These are phyloP conservation scores for Thalassiosira gravida DNA, from an alignment of 352 stramenopile genomes.

Conservation along the genomic window DNA sequence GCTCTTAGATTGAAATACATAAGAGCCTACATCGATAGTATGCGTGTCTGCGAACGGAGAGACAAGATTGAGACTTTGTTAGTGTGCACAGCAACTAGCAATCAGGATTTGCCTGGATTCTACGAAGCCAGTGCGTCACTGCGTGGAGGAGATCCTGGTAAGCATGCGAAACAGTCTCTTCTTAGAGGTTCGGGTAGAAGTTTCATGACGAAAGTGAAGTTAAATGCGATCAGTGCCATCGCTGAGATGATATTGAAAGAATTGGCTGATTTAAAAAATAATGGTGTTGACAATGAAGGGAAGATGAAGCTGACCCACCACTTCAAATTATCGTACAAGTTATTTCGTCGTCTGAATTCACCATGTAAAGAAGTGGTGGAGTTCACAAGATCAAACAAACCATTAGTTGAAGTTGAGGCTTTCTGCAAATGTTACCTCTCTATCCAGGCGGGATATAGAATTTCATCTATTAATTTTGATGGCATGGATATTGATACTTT, in stretches of 20 bases:
- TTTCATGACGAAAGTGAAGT: conserved; percentile 71
- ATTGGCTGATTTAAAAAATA: conserved; percentile 55
- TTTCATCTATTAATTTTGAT: too few relatives aligned
- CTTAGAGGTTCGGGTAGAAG: conserved; percentile 27
- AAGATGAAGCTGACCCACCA: conserved; percentile 48
- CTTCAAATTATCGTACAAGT: conserved; percentile 71
- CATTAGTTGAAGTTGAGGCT: too few relatives aligned
- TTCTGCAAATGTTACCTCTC: too few relatives aligned
- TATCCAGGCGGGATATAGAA: too few relatives aligned
- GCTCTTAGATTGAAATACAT: conserved; percentile 82
- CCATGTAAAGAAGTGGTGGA: conserved; percentile 41
- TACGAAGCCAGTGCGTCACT: conserved; percentile 64
- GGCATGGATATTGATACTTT: too few relatives aligned
- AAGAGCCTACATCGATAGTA: conserved; percentile 69
- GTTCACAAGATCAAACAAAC: conserved; percentile 43
- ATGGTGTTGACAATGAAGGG: conserved; percentile 32
- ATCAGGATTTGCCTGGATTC: conserved; percentile 76
- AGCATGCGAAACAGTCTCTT: conserved; percentile 51
- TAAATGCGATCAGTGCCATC: conserved; percentile 59
- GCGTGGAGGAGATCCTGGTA: conserved; percentile 45
- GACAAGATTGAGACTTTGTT: conserved; percentile 75
- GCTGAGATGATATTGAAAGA: conserved; percentile 71
- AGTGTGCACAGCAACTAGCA: conserved; percentile 47
- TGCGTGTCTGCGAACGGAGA: conserved; percentile 54
- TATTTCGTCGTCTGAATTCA: conserved; percentile 76